These are phyloP conservation scores for Lasiodiplodia theobromae DNA, from an alignment of 2,329 filamentous ascomycete genomes.

Conservation along the genomic window DNA sequence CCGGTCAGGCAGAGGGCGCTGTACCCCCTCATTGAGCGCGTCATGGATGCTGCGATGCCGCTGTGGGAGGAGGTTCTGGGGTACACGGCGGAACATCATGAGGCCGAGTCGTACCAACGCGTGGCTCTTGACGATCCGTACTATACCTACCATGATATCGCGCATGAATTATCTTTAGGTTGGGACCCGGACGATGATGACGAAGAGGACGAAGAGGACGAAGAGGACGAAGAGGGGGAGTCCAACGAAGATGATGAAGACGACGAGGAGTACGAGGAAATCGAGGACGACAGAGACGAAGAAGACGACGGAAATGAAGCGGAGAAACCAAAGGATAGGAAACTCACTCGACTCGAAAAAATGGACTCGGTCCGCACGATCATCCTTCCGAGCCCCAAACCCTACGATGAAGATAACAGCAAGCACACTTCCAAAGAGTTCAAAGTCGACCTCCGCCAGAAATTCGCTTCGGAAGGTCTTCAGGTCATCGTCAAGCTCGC, in stretches of 20 bases:
- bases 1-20: conserved; percentile 49
- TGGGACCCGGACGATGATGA: background rate
- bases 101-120: background rate
- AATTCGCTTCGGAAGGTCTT: conserved; percentile 54
- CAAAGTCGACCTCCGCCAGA: conserved; percentile 33
- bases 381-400: background rate
- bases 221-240: too few species aligned
- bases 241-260: background rate
- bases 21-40: conserved; percentile 52
- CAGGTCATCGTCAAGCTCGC: conserved; percentile 70
- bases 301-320: background rate
- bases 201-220: too few species aligned
- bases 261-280: background rate
- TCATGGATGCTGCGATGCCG: conserved; percentile 53
- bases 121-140: background rate
- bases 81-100: background rate
- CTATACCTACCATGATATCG: background rate
- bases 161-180: too few species aligned
- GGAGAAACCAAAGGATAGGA: background rate
- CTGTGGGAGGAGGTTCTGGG: conserved; percentile 47
- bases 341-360: background rate
- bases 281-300: background rate
- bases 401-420: background rate
- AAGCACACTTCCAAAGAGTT: background rate
- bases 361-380: background rate